Evolutionary conservation across 2,329 filamentous ascomycete genomes (phyloP).

Genomic region (Endocalyx cinctus): DNA sequence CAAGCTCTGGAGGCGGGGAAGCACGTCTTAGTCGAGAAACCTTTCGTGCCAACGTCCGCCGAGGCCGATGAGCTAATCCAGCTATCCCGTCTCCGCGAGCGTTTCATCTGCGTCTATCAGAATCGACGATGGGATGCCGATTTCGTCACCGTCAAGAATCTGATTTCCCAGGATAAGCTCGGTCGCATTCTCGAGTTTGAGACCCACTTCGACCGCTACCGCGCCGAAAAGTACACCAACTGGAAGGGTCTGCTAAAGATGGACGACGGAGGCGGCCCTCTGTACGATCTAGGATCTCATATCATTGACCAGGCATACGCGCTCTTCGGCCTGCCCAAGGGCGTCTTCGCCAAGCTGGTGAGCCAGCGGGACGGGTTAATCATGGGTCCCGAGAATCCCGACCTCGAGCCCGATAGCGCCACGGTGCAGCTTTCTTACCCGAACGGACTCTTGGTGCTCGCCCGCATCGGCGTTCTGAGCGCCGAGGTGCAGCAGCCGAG

Average conservation of each 20-base stretch:
- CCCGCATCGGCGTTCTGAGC: constrained; percentile 65
- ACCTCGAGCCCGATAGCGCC: constrained; percentile 50
- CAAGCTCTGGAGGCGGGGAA: constrained; percentile 65
- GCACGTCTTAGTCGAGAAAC: constrained; percentile 79
- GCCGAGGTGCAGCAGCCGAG: constrained; percentile 65
- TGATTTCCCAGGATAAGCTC: constrained; percentile 55
- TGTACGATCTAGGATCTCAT: constrained; percentile 74
- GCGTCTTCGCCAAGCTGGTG: constrained; percentile 64
- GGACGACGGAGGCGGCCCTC: constrained; percentile 57
- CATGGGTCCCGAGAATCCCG: constrained; percentile 29
- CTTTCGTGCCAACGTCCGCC: constrained; percentile 67
- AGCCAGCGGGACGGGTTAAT: constrained; percentile 53
- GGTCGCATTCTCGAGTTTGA: constrained; percentile 75
- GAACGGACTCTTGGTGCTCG: constrained; percentile 59
- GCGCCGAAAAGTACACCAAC: constrained; percentile 49
- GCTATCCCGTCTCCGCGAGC: constrained; percentile 46
- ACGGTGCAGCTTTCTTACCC: constrained; percentile 65
- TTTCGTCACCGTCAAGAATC: constrained; percentile 64
- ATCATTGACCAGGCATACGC: constrained; percentile 70
- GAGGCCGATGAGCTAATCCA: constrained; percentile 62
- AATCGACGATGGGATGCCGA: constrained; percentile 76
- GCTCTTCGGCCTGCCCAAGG: constrained; percentile 64
- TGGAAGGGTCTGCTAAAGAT: constrained; percentile 65
- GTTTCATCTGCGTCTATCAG: constrained; percentile 65
- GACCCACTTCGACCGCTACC: constrained; percentile 75